Evolutionary conservation across 352 stramenopile genomes (phyloP), one percentile per base, ranked within the genome.

Genomic region (Phytophthora fragariaefolia): DNA sequence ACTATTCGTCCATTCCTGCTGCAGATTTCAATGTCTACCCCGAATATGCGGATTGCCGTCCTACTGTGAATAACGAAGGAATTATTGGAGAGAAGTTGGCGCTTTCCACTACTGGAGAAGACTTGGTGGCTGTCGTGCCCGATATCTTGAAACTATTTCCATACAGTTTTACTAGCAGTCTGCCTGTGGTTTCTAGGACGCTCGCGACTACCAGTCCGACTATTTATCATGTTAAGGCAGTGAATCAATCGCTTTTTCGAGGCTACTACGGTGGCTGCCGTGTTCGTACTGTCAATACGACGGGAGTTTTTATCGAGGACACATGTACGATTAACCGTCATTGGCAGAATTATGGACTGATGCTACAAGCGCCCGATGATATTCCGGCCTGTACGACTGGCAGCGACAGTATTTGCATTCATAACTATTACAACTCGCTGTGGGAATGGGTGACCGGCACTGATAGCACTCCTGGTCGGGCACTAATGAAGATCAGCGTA

Each of bases 21-120:
- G 63, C 68, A 42, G 69, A 73, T 30, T 67, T 70, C 22, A 76
- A 49, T 24, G 49, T 73, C 13, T 76, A 64, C 17, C 69, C 63
- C 7, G 63, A 73, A 45, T 76, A 70, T 17, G 40, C 69, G 17
- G 69, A 76, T 4, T 76, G 64, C 43, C 53, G 63, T 3, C 57
- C 58, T 26, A 22, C 32, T 5, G 50, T 76, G 23, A 30, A 28
- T 10, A 58, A 58, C 7, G 43, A 73, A 48, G 50, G 45, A 1
- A 50, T 66, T 15, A 48, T 51, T 6, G 58, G 46, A 3, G 54
- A 67, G 20, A 73, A 71, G 23, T 10, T 70, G 3, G 69, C 58
- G 2, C 23, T 76, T 3, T 12, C 50, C 1, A 76, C 69, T 0
- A 28, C 23, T 18, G 63, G 64, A 20, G 52, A 63, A 48, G 58